These are phyloP conservation scores for Astrocystis sublimbata DNA, from an alignment of 495 filamentous ascomycete genomes.

Conservation along the genomic window DNA sequence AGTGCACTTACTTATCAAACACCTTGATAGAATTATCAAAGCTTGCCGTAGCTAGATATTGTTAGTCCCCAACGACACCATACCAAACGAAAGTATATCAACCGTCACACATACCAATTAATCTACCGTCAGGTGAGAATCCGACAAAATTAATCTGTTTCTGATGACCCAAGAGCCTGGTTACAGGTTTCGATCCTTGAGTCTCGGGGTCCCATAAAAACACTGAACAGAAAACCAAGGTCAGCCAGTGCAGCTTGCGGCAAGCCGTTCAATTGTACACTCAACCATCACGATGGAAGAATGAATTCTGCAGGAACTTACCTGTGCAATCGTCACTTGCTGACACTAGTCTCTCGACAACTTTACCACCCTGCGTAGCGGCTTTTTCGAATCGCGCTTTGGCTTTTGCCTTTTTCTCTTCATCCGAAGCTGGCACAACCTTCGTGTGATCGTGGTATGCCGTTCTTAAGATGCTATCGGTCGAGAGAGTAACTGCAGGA, in stretches of 20 bases:
- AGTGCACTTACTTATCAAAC: slow-evolving; percentile 66
- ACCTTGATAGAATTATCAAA: slow-evolving; percentile 95
- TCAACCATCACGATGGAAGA: neutral
- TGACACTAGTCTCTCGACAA: slow-evolving; percentile 84
- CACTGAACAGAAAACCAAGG: slow-evolving; percentile 46
- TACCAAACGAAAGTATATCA: too few relatives aligned
- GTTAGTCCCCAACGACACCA: neutral
- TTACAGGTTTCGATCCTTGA: slow-evolving; percentile 75
- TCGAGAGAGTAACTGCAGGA: slow-evolving; percentile 73
- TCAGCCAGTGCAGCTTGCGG: neutral
- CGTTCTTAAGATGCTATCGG: slow-evolving; percentile 86
- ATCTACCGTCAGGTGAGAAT: slow-evolving; percentile 83
- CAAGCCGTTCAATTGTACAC: too few relatives aligned
- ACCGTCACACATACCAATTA: slow-evolving; percentile 52
- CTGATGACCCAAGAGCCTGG: slow-evolving; percentile 88
- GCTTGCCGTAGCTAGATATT: slow-evolving; percentile 63
- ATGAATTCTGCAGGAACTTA: neutral
- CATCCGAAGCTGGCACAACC: slow-evolving; percentile 62
- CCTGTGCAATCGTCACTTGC: slow-evolving; percentile 89
- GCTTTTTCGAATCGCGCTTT: slow-evolving; percentile 85
- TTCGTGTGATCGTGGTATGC: slow-evolving; percentile 82
- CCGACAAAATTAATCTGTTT: slow-evolving; percentile 95
- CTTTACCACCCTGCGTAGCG: slow-evolving; percentile 73
- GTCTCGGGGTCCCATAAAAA: slow-evolving; percentile 88
- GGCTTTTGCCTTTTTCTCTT: slow-evolving; percentile 73